phyloP scores from a whole-genome alignment of 2,329 filamentous ascomycete genomes.

The Neophaeococcomyces mojaviensis region DNA sequence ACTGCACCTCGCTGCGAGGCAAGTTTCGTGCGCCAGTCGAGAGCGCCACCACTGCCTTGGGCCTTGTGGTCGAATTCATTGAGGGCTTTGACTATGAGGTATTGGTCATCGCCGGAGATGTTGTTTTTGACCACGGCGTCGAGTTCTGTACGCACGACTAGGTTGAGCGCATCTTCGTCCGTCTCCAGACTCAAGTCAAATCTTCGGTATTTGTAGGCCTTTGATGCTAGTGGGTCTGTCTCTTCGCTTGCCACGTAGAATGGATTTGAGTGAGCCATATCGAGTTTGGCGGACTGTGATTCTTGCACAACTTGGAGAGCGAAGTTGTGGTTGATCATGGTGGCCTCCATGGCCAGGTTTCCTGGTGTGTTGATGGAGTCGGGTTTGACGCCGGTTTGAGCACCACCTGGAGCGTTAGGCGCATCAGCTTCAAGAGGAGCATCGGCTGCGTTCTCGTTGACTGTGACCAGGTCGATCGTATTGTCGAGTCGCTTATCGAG shows the following conservation, averaged over 20 bases:
- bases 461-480: constrained; percentile 91
- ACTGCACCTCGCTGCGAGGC: constrained; percentile 92
- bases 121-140: constrained; percentile 95
- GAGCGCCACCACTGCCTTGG: constrained; percentile 83
- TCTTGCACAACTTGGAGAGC: constrained; percentile 90
- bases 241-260: constrained; percentile 95
- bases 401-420: constrained; percentile 27
- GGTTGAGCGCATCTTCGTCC: constrained; percentile 86
- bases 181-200: constrained; percentile 89
- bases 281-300: constrained; percentile 66
- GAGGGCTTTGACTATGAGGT: constrained; percentile 85
- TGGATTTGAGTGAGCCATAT: constrained; percentile 83
- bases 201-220: constrained; percentile 95
- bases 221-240: constrained; percentile 86
- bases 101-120: constrained; percentile 84
- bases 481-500: constrained; percentile 97
- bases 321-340: constrained; percentile 99
- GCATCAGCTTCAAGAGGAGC: constrained; percentile 86
- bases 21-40: constrained; percentile 96
- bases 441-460: constrained; percentile 97
- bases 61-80: constrained; percentile 99
- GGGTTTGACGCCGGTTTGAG: constrained; percentile 59
- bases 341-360: constrained; percentile 90
- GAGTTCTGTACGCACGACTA: constrained; percentile 89
- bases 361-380: constrained; percentile 90